phyloP scores from a whole-genome alignment of 495 filamentous ascomycete genomes.

The Achaetomiella virescens region DNA sequence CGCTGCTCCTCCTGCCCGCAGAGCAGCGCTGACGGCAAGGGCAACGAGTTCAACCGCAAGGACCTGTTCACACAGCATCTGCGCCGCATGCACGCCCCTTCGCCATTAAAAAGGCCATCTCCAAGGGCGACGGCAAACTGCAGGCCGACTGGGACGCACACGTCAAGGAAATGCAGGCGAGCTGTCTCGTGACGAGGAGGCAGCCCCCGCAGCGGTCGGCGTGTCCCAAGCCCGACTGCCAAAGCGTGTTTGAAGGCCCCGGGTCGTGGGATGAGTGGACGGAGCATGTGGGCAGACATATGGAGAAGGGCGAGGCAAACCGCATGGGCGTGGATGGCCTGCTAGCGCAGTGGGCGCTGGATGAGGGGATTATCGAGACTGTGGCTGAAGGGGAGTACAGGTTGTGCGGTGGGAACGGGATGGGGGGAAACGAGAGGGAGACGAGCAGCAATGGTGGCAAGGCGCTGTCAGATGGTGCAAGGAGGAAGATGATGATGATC shows the following conservation, averaged over 20 bases:
- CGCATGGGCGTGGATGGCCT: conserved; percentile 45
- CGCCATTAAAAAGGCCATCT: conserved; percentile 42
- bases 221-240: conserved; percentile 67
- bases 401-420: conserved; percentile 33
- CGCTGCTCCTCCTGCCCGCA: conserved; percentile 69
- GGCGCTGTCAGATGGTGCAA: conserved; percentile 14
- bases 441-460: conserved; percentile 9
- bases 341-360: conserved; percentile 51
- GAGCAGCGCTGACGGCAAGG: conserved; percentile 53
- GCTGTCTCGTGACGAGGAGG: conserved; percentile 65
- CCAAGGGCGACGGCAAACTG: conserved; percentile 47
- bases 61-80: conserved; percentile 93
- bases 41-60: conserved; percentile 74
- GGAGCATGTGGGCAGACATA: conserved; percentile 88
- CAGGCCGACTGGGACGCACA: conserved; percentile 50
- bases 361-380: conserved; percentile 51
- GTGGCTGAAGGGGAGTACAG: conserved; percentile 46
- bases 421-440: conserved; percentile 17
- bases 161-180: conserved; percentile 54
- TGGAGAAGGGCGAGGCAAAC: conserved; percentile 58
- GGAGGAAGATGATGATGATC: conserved; percentile 30
- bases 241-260: conserved; percentile 58
- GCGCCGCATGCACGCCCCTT: conserved; percentile 77
- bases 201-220: conserved; percentile 58
- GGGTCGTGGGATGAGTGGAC: conserved; percentile 81